Conservation (phyloP, 2,329 filamentous ascomycete species). For the Verticillium zaregamsianum region DNA sequence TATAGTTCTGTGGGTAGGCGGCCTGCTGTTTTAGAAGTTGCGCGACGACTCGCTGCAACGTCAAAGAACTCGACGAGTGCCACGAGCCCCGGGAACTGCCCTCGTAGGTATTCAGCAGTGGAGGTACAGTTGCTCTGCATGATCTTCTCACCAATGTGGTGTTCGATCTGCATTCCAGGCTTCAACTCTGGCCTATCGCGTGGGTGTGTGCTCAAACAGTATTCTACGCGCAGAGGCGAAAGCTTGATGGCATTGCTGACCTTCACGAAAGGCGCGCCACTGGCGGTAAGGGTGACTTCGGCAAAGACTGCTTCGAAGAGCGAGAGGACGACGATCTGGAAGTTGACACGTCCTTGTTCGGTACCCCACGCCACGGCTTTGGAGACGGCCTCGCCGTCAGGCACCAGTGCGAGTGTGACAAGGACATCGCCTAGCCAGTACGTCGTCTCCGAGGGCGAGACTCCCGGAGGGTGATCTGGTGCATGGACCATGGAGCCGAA, state of each 20-base stretch:
- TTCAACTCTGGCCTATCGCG: constrained; percentile 7
- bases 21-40: constrained; percentile 6
- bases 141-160: neutral
- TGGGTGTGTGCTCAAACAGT: constrained; percentile 13
- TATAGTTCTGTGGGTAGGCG: constrained; percentile 12
- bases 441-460: constrained; percentile 6
- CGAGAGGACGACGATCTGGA: constrained; percentile 14
- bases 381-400: constrained; percentile 11
- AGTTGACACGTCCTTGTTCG: constrained; percentile 10
- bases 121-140: too few species aligned
- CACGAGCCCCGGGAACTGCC: constrained; percentile 11
- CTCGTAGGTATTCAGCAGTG: constrained; percentile 1
- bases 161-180: neutral
- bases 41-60: constrained; percentile 8
- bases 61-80: constrained; percentile 18
- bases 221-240: constrained; percentile 10
- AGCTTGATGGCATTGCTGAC: constrained; percentile 8
- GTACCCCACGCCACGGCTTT: constrained; percentile 13
- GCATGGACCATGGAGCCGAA: constrained; percentile 10
- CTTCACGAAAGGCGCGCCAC: constrained; percentile 7
- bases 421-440: constrained; percentile 12
- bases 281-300: constrained; percentile 7
- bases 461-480: constrained; percentile 4
- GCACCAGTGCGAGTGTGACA: constrained; percentile 7
- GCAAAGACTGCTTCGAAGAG: constrained; percentile 16